Evolutionary conservation across 306 rosid genomes (phyloP), one percentile per base, ranked within the genome.

Genomic region (Acmispon strigosus): DNA sequence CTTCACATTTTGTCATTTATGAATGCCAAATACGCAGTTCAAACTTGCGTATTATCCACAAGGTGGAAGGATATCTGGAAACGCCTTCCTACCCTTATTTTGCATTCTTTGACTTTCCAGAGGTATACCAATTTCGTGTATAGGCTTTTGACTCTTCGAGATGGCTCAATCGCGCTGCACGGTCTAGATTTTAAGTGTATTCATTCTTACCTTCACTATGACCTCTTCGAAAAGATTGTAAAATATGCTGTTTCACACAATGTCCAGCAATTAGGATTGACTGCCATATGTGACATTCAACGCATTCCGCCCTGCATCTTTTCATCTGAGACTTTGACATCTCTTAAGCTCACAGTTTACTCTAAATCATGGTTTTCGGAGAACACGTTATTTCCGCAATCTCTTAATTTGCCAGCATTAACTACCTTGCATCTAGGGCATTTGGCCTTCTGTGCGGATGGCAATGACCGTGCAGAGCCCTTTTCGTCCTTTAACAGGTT

Each of bases 241-340:
- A 42, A 44, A 6, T 77, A 69, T 24, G 81, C 60, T 12, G 8
- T 77, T 53, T 60, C 76, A 3, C 66, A 77, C 48, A 52, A 77
- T 8, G 66, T 69, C 32, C 71, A 29, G 0, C 65, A 4, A 0
- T 19, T 77, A 10, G 17, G 49, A 12, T 34, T 76, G 10, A 8
- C 12, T 18, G 39, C 48, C 8, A 3, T 3, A 2, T 11, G 62
- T 11, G 36, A 45, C 7, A 65, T 65, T 12, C n/a, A 4, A 13
- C 5, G 11, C 7, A 6, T 76, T 19, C 81, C 57, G 0, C 50
- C 7, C 1, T 17, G 9, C 7, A 0, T 77, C 0, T 76, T 61
- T 22, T 76, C 71, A 0, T 76, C 43, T 48, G 54, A 43, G 1
- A 61, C 71, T 13, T 18, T 69, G 3, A 76, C 81, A 1, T 53